Evolutionary conservation across 495 filamentous ascomycete genomes (phyloP), one percentile per base, ranked within the genome.

Genomic region (Rhypophila decipiens): DNA sequence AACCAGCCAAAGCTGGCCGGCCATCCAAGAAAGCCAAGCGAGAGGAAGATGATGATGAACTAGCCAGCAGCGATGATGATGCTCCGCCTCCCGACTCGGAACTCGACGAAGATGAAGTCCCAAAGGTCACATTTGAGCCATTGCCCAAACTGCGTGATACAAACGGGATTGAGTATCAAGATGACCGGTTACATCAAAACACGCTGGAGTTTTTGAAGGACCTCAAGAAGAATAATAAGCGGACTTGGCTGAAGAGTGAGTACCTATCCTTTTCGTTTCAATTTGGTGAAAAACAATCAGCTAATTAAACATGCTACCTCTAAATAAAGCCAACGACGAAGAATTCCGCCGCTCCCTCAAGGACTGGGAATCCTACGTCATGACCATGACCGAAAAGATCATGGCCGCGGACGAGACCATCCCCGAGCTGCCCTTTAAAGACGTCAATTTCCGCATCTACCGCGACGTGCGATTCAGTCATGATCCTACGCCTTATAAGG

Each of bases 401-500:
- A 70, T 75, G 17, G 80, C 82, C 40, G 68, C 71, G 24, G 89
- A 95, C 58, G 71, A 80, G 17, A 94, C 87, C 7, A 78, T 95
- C 48, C 89, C 89, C 0, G 87, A 91, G 51, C 69, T 94, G 21
- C 88, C 89, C 5, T 69, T 79, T 22, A 88, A 90, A 56, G 88
- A 95, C 60, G 68, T 95, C 75, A 75, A 89, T 20, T 93, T 91
- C 55, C 80, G 89, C 35, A 90, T 95, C 38, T 88, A 95, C 58
- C 73, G 88, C 41, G 89, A 94, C 59, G 74, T 90, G 19, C 71
- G 86, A 17, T 91, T 90, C 60, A 82, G 70, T 60, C 78, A 85
- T 19, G 84, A 94, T 53, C 85, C 76, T 24, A 90, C 87, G 2
- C 88, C 88, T 1, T 95, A 95, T 64, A 95, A 93, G 75, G 85